Conservation (phyloP, 2,329 filamentous ascomycete species). For the Aspergillus nomiae region DNA sequence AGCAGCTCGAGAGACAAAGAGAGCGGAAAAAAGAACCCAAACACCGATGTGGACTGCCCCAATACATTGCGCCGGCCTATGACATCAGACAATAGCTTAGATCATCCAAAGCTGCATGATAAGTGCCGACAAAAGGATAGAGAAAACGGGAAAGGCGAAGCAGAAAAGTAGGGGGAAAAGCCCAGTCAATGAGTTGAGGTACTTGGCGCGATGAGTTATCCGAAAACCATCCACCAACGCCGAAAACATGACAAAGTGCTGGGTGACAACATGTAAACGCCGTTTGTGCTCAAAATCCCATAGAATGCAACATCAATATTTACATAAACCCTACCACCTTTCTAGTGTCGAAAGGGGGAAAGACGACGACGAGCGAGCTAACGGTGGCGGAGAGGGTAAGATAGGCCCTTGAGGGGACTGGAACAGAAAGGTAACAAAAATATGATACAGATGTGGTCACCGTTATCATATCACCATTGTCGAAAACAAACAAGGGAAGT, state of each 20-base stretch:
- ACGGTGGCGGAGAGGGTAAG: neutral
- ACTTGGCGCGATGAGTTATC: neutral
- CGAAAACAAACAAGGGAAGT: neutral
- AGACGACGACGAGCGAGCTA: neutral
- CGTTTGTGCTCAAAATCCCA: constrained; percentile 3
- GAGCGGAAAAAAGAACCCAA: neutral
- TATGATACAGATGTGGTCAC: constrained; percentile 8
- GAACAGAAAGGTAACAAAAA: neutral
- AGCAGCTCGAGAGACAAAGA: neutral
- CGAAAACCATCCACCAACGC: constrained; percentile 8
- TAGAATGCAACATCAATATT: constrained; percentile 9
- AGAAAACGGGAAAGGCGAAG: neutral
- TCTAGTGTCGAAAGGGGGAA: constrained; percentile 15
- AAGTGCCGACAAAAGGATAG: neutral
- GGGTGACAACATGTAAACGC: constrained; percentile 2
- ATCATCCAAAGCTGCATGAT: neutral
- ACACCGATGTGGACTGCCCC: neutral
- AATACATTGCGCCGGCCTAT: neutral
- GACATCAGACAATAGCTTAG: neutral
- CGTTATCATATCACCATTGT: constrained; percentile 8
- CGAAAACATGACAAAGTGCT: constrained; percentile 1
- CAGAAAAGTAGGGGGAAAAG: constrained; percentile 1
- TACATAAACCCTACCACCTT: constrained; percentile 12
- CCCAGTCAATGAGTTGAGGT: neutral
- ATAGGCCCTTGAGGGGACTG: neutral